Evolutionary conservation across 2,329 filamentous ascomycete species (phyloP).

Genomic region (Dactylellina cionopaga): DNA sequence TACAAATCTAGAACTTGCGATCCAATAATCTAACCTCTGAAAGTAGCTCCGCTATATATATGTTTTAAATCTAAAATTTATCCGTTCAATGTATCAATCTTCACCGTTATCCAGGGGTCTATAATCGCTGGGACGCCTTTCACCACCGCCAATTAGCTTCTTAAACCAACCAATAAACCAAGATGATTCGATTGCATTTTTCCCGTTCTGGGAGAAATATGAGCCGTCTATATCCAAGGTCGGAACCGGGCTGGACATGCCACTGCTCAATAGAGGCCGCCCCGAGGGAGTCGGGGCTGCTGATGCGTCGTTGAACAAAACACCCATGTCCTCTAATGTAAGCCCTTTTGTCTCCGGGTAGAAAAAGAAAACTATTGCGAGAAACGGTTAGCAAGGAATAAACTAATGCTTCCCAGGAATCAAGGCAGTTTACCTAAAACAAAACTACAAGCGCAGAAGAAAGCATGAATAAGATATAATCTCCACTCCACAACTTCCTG

Average conservation of each 20-base stretch:
- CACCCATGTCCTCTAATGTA: slow-evolving; percentile 95
- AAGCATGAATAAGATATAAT: slow-evolving; percentile 92
- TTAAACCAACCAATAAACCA: slow-evolving; percentile 77
- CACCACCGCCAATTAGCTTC: slow-evolving; percentile 70
- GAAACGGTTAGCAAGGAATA: slow-evolving; percentile 18
- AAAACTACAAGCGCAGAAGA: slow-evolving; percentile 95
- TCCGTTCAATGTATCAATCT: slow-evolving; percentile 50
- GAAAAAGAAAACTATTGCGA: slow-evolving; percentile 93
- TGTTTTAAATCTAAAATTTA: background rate
- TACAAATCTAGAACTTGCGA: too few species aligned
- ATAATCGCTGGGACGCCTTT: slow-evolving; percentile 61
- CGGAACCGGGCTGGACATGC: slow-evolving; percentile 76
- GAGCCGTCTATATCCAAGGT: slow-evolving; percentile 76
- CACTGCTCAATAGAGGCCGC: slow-evolving; percentile 61
- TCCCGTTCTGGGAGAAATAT: slow-evolving; percentile 55
- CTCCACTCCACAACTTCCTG: slow-evolving; percentile 94
- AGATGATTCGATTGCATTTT: slow-evolving; percentile 57
- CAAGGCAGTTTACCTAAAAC: slow-evolving; percentile 79
- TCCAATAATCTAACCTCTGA: background rate
- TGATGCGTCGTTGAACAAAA: slow-evolving; percentile 80
- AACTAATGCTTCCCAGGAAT: slow-evolving; percentile 10
- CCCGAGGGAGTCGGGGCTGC: slow-evolving; percentile 59
- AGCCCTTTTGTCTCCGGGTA: slow-evolving; percentile 98
- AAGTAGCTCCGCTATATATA: background rate
- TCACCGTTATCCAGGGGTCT: slow-evolving; percentile 58